Evolutionary conservation across 2,329 filamentous ascomycete genomes (phyloP), one percentile per base, ranked within the genome.

Genomic region (Diaporthe citri): DNA sequence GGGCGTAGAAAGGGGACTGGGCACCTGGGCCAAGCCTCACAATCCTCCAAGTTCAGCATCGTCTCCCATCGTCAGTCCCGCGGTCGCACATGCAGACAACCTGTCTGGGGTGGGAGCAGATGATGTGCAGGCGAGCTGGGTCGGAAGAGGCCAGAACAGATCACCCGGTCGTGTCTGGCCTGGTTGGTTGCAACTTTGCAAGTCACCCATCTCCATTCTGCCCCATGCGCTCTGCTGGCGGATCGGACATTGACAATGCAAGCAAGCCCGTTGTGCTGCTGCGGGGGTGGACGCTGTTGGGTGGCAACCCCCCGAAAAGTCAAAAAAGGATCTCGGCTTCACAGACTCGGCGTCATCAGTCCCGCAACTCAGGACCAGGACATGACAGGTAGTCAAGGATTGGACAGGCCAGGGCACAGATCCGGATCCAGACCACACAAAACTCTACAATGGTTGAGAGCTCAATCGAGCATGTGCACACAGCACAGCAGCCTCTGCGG

Each of bases 231-330:
- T 62, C 25, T 41, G 59, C 34, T 72, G 59, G 59, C 56, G 43
- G 70, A 52, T 43, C 56, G n/a, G 43, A 72, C 57, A 64, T 72
- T 70, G 74, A 75, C 71, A 71, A 64, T 64, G 28, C 64, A 57
- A 55, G 17, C 57, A 57, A 59, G 46, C 41, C 64, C 60, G 60
- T 55, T 62, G 22, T 28, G 46, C 25, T 10, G 28, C 36, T 39
- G 74, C 71, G 74, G 74, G 74, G 74, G 46, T 76, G 43, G 66
- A 67, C 66, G 71, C 57, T 76, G 74, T 59, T 31, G 71, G 56
- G 70, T 28, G 39, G 31, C 64, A 52, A 66, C 43, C 46, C 64
- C 70, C 62, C 39, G 62, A 73, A 56, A 46, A 25, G 41, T 52
- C 52, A 62, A 59, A 69, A 69, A 57, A 36, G 52, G n/a, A 75